phyloP scores from a whole-genome alignment of 306 rosid genomes.

The Trifolium fragiferum region DNA sequence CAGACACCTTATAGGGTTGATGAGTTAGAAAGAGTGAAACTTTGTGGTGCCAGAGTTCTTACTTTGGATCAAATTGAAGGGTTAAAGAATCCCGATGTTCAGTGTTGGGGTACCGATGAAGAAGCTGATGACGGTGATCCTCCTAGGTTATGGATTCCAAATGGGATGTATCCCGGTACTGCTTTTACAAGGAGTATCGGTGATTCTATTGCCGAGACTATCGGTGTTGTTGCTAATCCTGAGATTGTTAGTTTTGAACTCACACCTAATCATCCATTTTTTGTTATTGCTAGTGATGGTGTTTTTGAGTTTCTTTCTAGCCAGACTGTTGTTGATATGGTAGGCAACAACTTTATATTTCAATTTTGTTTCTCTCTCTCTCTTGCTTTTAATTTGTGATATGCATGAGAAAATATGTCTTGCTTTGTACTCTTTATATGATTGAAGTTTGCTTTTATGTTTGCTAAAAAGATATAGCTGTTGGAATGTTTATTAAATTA shows the following conservation, averaged over 20 bases:
- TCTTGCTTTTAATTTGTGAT: constrained; percentile 39
- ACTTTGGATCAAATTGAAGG: constrained; percentile 99
- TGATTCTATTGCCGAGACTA: constrained; percentile 89
- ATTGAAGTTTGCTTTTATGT: constrained; percentile 41
- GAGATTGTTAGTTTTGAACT: constrained; percentile 92
- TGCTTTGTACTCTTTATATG: constrained; percentile 21
- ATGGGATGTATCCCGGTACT: constrained; percentile 98
- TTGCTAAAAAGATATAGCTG: constrained; percentile 32
- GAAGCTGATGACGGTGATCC: constrained; percentile 98
- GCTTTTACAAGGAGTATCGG: constrained; percentile 96
- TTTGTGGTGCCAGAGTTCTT: constrained; percentile 94
- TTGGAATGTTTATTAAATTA: constrained; percentile 34
- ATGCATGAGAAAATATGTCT: constrained; percentile 32
- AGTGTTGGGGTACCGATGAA: constrained; percentile 94
- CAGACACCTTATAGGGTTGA: constrained; percentile 88
- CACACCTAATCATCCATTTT: constrained; percentile 80
- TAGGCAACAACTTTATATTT: constrained; percentile 42
- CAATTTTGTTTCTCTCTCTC: constrained; percentile 33
- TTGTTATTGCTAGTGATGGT: constrained; percentile 96
- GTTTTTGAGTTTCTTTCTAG: constrained; percentile 98
- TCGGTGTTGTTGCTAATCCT: constrained; percentile 97
- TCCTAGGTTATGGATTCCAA: constrained; percentile 94
- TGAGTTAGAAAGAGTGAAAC: constrained; percentile 85
- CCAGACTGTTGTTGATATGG: constrained; percentile 96
- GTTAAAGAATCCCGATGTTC: constrained; percentile 89